Conservation (phyloP, 2,329 filamentous ascomycete species). For the Hirsutella rhossiliensis region DNA sequence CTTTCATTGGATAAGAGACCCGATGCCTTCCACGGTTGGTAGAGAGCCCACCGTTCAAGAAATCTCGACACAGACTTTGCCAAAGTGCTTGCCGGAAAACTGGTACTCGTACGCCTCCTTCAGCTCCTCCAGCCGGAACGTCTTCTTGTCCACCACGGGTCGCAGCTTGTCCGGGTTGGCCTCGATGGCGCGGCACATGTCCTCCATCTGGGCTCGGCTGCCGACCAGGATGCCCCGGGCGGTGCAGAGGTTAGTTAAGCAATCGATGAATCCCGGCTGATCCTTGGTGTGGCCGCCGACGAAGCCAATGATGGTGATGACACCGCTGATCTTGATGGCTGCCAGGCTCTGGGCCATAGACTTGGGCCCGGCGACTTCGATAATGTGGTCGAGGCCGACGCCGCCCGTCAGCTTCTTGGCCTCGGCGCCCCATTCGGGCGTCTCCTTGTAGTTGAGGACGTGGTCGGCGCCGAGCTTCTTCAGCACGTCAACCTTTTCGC, state of each 20-base stretch:
- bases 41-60: background rate
- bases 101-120: conserved; percentile 32
- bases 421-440: conserved; percentile 30
- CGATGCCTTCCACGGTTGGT: too few relatives aligned
- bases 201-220: conserved; percentile 34
- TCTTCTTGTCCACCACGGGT: conserved; percentile 34
- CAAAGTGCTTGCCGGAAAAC: conserved; percentile 23
- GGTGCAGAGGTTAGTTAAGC: conserved; percentile 21
- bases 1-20: too few relatives aligned
- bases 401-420: conserved; percentile 30
- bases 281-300: conserved; percentile 15
- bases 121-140: conserved; percentile 31
- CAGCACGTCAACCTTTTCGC: conserved; percentile 29
- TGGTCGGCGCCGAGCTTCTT: conserved; percentile 35
- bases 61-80: conserved; percentile 24
- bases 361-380: conserved; percentile 33
- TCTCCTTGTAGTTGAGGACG: conserved; percentile 37
- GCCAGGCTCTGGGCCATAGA: conserved; percentile 32
- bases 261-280: conserved; percentile 21
- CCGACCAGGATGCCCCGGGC: conserved; percentile 35
- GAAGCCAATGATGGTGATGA: conserved; percentile 29
- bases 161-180: conserved; percentile 26
- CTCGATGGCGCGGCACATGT: conserved; percentile 38
- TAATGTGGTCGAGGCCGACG: conserved; percentile 31
- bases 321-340: conserved; percentile 31